Evolutionary conservation across 768 basidiomycete species (phyloP).

Genomic region (Neoboletus subvelutipes): DNA sequence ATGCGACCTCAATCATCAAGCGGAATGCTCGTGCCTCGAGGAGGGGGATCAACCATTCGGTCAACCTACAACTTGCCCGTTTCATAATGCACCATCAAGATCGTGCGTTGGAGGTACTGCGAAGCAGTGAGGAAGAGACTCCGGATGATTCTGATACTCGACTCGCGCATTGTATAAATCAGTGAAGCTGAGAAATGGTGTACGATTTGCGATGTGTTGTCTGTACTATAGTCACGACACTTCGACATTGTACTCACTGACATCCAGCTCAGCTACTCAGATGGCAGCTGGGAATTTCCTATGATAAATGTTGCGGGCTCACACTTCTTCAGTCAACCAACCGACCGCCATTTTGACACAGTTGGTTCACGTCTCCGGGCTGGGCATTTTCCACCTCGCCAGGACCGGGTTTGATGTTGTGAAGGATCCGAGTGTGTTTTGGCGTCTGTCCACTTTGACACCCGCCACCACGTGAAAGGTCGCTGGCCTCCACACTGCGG

Average conservation of each 20-base stretch:
- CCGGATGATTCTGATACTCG: conserved; percentile 27
- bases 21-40: conserved; percentile 46
- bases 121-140: conserved; percentile 20
- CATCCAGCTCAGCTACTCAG: conserved; percentile 2
- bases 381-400: conserved; percentile 14
- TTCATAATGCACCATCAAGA: conserved; percentile 34
- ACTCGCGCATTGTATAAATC: conserved; percentile 30
- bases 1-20: conserved; percentile 54
- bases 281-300: conserved; percentile 29
- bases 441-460: conserved; percentile 28
- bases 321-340: conserved; percentile 21
- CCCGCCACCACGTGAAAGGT: conserved; percentile 31
- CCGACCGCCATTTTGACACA: conserved; percentile 18
- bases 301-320: conserved; percentile 25
- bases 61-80: conserved; percentile 28
- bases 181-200: conserved; percentile 19
- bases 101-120: conserved; percentile 25
- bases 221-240: neutral
- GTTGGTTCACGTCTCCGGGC: conserved; percentile 22
- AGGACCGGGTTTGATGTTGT: conserved; percentile 31
- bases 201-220: neutral
- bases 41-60: conserved; percentile 17
- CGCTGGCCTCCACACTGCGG: conserved; percentile 21
- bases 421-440: conserved; percentile 27
- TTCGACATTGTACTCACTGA: neutral